Evolutionary conservation across 1,284 basidiomycete species (phyloP).

Genomic region (Jaminaea rosea): DNA sequence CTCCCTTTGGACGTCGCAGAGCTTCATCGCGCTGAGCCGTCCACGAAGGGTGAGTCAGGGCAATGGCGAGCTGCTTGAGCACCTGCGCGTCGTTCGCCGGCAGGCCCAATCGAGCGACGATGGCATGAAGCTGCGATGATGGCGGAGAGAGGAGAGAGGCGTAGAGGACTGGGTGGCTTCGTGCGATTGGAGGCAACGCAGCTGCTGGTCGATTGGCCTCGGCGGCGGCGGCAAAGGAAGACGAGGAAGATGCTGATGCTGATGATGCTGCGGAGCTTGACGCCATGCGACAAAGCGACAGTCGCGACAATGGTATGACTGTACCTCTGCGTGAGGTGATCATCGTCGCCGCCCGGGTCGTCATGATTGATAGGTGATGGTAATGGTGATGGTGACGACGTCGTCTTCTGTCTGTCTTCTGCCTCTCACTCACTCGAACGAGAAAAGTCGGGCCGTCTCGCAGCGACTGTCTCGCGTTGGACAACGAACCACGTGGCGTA

Average conservation of each 20-base stretch:
- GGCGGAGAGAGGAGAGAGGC: slow-evolving; percentile 30
- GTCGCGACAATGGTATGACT: too few species aligned
- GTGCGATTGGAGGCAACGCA: slow-evolving; percentile 32
- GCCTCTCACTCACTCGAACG: too few species aligned
- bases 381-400: not conserved
- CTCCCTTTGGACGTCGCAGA: slow-evolving; percentile 8
- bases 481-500: too few species aligned
- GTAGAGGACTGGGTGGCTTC: slow-evolving; percentile 35
- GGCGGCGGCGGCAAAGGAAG: slow-evolving; percentile 2
- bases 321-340: too few species aligned
- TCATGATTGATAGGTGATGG: not conserved
- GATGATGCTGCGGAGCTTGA: slow-evolving; percentile 10
- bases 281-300: too few species aligned
- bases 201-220: slow-evolving; percentile 16
- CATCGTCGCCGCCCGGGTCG: slow-evolving; percentile 14
- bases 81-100: slow-evolving; percentile 11
- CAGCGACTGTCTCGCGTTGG: too few species aligned
- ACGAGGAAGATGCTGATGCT: slow-evolving; percentile 12
- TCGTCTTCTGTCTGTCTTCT: too few species aligned
- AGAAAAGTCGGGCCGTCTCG: too few species aligned
- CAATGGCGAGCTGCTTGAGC: slow-evolving; percentile 26
- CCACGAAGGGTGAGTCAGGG: slow-evolving; percentile 39
- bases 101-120: slow-evolving; percentile 33
- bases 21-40: slow-evolving; percentile 7
- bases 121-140: slow-evolving; percentile 25